phyloP scores from a whole-genome alignment of 1,284 basidiomycete species.

The Cerioporus squamosus region DNA sequence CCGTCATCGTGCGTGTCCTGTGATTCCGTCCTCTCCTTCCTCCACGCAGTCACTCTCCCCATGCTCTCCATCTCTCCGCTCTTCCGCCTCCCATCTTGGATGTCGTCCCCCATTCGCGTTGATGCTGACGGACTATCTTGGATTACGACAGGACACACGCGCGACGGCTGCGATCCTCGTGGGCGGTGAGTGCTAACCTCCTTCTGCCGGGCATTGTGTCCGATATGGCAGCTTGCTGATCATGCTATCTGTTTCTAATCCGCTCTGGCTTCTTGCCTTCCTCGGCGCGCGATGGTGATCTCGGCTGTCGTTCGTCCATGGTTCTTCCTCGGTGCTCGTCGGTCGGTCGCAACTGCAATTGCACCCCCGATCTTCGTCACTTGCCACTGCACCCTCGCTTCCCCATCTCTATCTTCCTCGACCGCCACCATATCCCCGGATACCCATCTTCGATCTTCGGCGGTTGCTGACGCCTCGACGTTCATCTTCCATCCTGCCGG shows the following conservation, averaged over 20 bases:
- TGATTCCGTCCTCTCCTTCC: neutral
- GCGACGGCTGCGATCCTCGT: conserved; percentile 38
- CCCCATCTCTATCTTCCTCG: too few species aligned
- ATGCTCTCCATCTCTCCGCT: neutral
- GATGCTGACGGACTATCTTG: neutral
- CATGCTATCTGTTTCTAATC: neutral
- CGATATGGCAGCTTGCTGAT: conserved; percentile 1
- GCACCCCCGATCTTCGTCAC: too few species aligned
- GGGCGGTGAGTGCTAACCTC: conserved; percentile 28
- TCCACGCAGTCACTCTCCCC: too few species aligned
- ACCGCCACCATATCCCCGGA: too few species aligned
- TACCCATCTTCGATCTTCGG: too few species aligned
- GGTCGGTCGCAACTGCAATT: too few species aligned
- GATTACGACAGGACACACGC: conserved; percentile 32
- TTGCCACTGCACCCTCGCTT: too few species aligned
- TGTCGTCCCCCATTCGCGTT: neutral
- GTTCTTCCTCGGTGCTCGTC: neutral
- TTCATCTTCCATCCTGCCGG: neutral
- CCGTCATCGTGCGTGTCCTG: conserved; percentile 33
- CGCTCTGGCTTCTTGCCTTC: neutral
- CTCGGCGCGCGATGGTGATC: neutral
- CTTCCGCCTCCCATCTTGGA: too few species aligned
- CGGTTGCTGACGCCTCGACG: too few species aligned
- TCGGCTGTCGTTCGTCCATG: too few species aligned
- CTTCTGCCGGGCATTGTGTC: neutral